Conservation (phyloP, 306 rosid genomes). For the Castanea mollissima region DNA sequence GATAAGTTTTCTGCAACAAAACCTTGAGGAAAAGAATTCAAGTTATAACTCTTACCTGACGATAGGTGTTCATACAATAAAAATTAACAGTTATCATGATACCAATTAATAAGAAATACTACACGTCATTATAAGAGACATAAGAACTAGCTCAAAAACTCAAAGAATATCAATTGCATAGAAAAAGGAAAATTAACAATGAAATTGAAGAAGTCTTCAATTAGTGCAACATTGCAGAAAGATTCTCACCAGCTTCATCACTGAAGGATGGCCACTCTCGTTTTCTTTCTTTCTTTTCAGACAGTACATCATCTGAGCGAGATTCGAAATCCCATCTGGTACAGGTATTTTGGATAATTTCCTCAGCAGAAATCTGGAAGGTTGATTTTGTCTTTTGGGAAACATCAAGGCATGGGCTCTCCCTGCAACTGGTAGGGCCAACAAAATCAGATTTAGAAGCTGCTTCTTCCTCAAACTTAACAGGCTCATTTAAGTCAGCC, state of each 20-base stretch:
- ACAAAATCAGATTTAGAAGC: slow-evolving; percentile 16
- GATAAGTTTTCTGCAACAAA: slow-evolving; percentile 13
- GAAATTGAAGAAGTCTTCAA: slow-evolving; percentile 1
- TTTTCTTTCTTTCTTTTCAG: slow-evolving; percentile 24
- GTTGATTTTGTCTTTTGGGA: slow-evolving; percentile 13
- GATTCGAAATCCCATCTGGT: slow-evolving; percentile 19
- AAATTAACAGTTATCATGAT: background rate
- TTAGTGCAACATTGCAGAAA: slow-evolving; percentile 1
- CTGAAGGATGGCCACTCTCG: slow-evolving; percentile 15
- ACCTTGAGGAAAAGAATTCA: slow-evolving; percentile 23
- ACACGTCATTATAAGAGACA: background rate
- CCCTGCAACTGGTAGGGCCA: slow-evolving; percentile 6
- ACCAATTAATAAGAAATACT: background rate
- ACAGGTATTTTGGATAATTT: slow-evolving; percentile 14
- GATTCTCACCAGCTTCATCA: slow-evolving; percentile 36
- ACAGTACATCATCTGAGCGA: slow-evolving; percentile 7
- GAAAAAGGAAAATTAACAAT: background rate
- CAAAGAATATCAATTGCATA: background rate
- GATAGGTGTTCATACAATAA: slow-evolving; percentile 1
- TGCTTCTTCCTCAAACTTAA: slow-evolving; percentile 32
- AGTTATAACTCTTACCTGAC: slow-evolving; percentile 33
- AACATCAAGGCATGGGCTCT: slow-evolving; percentile 12
- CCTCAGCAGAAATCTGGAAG: slow-evolving; percentile 14
- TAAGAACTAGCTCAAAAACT: background rate
- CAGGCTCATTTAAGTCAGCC: slow-evolving; percentile 41